These are phyloP conservation scores for Phytophthora fragariaefolia DNA, from an alignment of 352 stramenopile genomes.

Conservation along the genomic window DNA sequence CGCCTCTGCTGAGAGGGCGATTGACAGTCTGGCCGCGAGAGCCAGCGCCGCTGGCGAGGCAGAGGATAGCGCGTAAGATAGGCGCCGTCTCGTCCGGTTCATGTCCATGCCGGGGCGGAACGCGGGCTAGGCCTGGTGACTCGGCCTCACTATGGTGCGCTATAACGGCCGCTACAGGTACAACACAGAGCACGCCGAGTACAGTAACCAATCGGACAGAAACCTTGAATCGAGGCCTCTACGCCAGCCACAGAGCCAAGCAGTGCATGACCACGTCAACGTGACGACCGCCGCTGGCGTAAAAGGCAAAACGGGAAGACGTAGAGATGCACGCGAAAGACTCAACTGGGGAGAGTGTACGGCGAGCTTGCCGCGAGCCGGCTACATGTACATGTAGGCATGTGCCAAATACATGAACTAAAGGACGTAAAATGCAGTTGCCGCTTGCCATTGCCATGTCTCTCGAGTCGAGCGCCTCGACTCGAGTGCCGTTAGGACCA, in stretches of 20 bases:
- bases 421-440: too few species aligned
- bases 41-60: slow-evolving; percentile 23
- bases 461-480: too few species aligned
- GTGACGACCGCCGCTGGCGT: slow-evolving; percentile 13
- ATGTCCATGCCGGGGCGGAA: slow-evolving; percentile 28
- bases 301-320: slow-evolving; percentile 5
- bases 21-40: slow-evolving; percentile 39
- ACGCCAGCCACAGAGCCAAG: slow-evolving; percentile 17
- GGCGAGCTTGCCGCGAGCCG: too few species aligned
- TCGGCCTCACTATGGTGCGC: slow-evolving; percentile 13
- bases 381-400: too few species aligned
- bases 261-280: slow-evolving; percentile 15
- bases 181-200: background rate
- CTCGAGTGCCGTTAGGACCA: slow-evolving; percentile 9
- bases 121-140: background rate
- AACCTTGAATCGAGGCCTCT: slow-evolving; percentile 30
- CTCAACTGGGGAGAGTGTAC: too few species aligned
- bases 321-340: slow-evolving; percentile 12
- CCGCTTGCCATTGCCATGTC: slow-evolving; percentile 1
- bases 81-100: slow-evolving; percentile 14
- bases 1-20: slow-evolving; percentile 16
- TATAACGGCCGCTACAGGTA: background rate
- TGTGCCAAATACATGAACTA: too few species aligned
- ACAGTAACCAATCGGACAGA: slow-evolving; percentile 2
- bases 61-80: slow-evolving; percentile 34